Percentiles rank a stretch among this genome's conserved stretches.
These are phyloP conservation scores for Neocallimastix lanati DNA, from an alignment of 192 early-diverging fungal species.

Conservation along the genomic window DNA sequence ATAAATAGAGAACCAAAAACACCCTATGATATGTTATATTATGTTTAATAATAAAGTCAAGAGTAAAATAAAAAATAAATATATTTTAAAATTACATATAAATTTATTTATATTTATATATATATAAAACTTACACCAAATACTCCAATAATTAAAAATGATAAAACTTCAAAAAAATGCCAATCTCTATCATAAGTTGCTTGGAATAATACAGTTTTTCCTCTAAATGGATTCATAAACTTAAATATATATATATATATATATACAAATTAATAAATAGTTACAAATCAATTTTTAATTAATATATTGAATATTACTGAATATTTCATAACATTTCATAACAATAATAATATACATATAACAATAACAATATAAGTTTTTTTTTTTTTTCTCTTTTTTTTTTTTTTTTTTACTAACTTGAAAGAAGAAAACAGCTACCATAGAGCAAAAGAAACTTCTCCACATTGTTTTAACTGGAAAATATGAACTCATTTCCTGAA, in stretches of 20 bases:
- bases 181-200: conserved; percentile 81
- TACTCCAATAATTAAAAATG: conserved; percentile 39
- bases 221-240: conserved; percentile 85
- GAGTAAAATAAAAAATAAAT: no score
- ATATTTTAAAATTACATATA: no score
- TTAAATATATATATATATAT: conserved; percentile 2
- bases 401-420: no score
- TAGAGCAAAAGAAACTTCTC: conserved; percentile 90
- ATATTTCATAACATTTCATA: no score
- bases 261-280: not conserved
- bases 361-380: no score
- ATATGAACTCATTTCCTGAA: conserved; percentile 69
- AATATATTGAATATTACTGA: no score
- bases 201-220: conserved; percentile 93
- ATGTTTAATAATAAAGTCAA: no score
- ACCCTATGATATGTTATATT: not conserved
- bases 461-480: conserved; percentile 93
- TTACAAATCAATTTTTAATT: no score
- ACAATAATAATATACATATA: no score
- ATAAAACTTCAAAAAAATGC: conserved; percentile 82
- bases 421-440: conserved; percentile 80
- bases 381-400: no score
- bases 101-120: no score
- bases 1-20: conserved; percentile 16
- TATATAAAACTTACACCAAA: conserved; percentile 36